Evolutionary conservation across 805 yeast genomes (phyloP).

Genomic region (Yarrowia sp.): DNA sequence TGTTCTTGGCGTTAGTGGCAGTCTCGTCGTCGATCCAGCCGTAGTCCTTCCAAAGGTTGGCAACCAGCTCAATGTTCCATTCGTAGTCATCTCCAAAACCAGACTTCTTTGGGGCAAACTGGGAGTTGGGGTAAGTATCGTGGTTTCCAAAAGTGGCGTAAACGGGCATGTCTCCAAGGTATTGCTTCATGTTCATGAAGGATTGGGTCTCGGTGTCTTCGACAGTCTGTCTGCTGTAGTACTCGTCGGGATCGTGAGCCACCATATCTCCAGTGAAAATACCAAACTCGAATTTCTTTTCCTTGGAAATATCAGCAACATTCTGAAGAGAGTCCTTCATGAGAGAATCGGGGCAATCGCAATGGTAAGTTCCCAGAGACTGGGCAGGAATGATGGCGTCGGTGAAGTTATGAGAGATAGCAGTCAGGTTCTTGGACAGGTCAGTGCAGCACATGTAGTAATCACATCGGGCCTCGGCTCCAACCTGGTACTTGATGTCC

Average conservation of each 20-base stretch:
- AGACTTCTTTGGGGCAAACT: constrained; percentile 53
- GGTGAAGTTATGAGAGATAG: neutral
- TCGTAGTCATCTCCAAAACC: constrained; percentile 44
- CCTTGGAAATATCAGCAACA: constrained; percentile 40
- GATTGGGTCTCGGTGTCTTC: constrained; percentile 50
- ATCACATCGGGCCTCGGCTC: constrained; percentile 44
- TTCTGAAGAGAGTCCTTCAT: constrained; percentile 55
- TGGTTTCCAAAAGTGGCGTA: constrained; percentile 67
- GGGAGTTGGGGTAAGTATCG: constrained; percentile 70
- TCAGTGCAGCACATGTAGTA: constrained; percentile 59
- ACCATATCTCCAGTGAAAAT: constrained; percentile 72
- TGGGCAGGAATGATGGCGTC: constrained; percentile 50
- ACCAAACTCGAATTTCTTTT: constrained; percentile 52
- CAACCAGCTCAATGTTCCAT: constrained; percentile 50
- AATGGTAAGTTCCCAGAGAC: constrained; percentile 58
- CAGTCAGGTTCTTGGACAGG: constrained; percentile 8
- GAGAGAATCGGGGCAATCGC: constrained; percentile 66
- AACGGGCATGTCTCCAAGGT: constrained; percentile 51
- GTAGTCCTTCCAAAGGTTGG: constrained; percentile 47
- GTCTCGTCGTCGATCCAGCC: constrained; percentile 43
- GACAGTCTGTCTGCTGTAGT: constrained; percentile 48
- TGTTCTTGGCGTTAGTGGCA: constrained; percentile 30
- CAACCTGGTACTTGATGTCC: constrained; percentile 48
- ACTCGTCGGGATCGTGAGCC: constrained; percentile 52
- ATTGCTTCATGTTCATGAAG: constrained; percentile 51